Evolutionary conservation across 2,329 filamentous ascomycete species (phyloP), one percentile per base, ranked within the genome.

Genomic region (Paecilomyces dactylethromorphus): DNA sequence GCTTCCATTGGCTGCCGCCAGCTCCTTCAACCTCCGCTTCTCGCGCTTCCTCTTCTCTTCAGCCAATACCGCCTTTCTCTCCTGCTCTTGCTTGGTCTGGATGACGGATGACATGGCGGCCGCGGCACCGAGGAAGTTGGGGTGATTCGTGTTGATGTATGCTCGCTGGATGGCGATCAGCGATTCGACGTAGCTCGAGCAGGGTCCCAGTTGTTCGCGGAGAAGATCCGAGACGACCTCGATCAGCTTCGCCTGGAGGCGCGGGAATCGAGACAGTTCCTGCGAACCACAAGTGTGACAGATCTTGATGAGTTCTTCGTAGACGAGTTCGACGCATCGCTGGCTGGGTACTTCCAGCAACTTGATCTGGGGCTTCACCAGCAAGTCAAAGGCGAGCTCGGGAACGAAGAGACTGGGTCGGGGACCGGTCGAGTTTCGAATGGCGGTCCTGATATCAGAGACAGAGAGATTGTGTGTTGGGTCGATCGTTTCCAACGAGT

Each of bases 101-200:
- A 99, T 95, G 53, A 99, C 93, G 54, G 94, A 92, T 65, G 91
- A 93, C 94, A 99, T 99, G 62, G 94, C 94, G 35, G 92, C 93
- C 22, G 94, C 93, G 15, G 94, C 94, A 52, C 94, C 94, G 15
- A 97, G 85, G 79, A 99, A 99, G 76, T 99, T 99, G 54, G 94
- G 94, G 73, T 99, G 94, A 71, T 99, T 99, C 50, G 94, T 99
- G 79, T 99, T 99, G 78, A 99, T 97, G 76, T 99, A 99, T 21
- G 94, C 94, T 65, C 94, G 86, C 76, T 99, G 94, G 61, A 99
- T 99, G 26, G 94, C 89, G 65, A 99, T 99, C 62, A 99, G 82
- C 49, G 93, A 97, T 75, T 97, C 94, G 51, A 99, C 94, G 66
- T 99, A 99, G 56, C 78, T 83, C 1, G 93, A 96, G 58, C 90